Percentiles rank a stretch among this genome's conserved stretches.
These are phyloP conservation scores for Mortierella polycephala DNA, from an alignment of 371 early-diverging fungal genomes.

Conservation along the genomic window DNA sequence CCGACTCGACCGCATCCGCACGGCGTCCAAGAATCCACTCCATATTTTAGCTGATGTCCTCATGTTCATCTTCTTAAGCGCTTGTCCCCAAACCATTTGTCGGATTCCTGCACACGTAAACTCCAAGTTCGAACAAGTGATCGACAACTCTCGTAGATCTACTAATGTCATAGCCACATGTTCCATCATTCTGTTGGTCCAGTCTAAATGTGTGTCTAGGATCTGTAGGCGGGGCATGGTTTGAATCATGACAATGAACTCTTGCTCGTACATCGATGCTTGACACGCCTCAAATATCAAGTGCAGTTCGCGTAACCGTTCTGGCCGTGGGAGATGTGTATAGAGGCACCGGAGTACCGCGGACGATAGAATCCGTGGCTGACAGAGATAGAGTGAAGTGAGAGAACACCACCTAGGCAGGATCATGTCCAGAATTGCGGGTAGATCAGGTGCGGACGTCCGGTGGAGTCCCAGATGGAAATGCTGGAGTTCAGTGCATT, in stretches of 20 bases:
- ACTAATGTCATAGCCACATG: slow-evolving; percentile 33
- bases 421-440: slow-evolving; percentile 21
- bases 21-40: slow-evolving; percentile 39
- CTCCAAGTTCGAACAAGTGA: slow-evolving; percentile 29
- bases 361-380: slow-evolving; percentile 34
- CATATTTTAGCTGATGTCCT: slow-evolving; percentile 44
- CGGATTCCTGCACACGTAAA: slow-evolving; percentile 38
- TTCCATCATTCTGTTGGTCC: slow-evolving; percentile 51
- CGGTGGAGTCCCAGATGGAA: slow-evolving; percentile 45
- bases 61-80: slow-evolving; percentile 44
- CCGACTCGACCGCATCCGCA: slow-evolving; percentile 34
- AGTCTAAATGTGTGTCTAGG: slow-evolving; percentile 39
- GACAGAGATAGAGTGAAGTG: slow-evolving; percentile 32
- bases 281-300: slow-evolving; percentile 51
- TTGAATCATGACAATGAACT: slow-evolving; percentile 48
- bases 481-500: slow-evolving; percentile 34
- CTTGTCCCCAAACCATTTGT: slow-evolving; percentile 33
- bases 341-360: slow-evolving; percentile 24
- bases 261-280: slow-evolving; percentile 40
- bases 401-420: slow-evolving; percentile 32
- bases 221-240: slow-evolving; percentile 40
- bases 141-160: slow-evolving; percentile 30
- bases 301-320: slow-evolving; percentile 29
- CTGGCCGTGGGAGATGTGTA: slow-evolving; percentile 25
- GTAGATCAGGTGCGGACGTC: slow-evolving; percentile 33